Evolutionary conservation across 768 basidiomycete genomes (phyloP).

Genomic region (Saitozyma podzolica): DNA sequence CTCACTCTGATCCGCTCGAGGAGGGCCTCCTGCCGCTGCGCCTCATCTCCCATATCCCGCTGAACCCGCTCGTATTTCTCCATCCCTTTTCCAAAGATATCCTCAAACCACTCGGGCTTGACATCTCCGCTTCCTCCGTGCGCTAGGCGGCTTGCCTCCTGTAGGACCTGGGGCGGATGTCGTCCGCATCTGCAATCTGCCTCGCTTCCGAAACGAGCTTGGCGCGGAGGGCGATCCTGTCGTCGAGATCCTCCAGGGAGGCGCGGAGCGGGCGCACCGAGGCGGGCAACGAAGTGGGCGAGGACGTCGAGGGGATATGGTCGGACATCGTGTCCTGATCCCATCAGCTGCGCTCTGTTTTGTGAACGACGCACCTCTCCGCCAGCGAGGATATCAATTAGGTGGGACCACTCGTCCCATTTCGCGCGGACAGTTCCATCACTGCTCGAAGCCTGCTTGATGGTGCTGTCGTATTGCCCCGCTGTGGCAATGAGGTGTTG

Average conservation of each 20-base stretch:
- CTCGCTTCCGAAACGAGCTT: conserved; percentile 68
- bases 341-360: not conserved
- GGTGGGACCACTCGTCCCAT: conserved; percentile 83
- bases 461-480: conserved; percentile 67
- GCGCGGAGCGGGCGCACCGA: conserved; percentile 51
- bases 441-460: conserved; percentile 70
- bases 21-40: conserved; percentile 64
- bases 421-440: conserved; percentile 76
- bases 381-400: conserved; percentile 69
- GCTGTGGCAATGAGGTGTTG: conserved; percentile 69
- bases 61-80: conserved; percentile 74
- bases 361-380: conserved; percentile 57
- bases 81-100: conserved; percentile 73
- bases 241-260: conserved; percentile 76
- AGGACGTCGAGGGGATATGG: conserved; percentile 53
- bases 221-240: conserved; percentile 63
- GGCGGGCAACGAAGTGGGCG: conserved; percentile 28
- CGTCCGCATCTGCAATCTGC: conserved; percentile 65
- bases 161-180: conserved; percentile 71
- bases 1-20: conserved; percentile 70
- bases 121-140: conserved; percentile 60
- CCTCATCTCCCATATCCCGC: conserved; percentile 61
- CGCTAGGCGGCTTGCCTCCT: conserved; percentile 67
- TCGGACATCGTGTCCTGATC: conserved; percentile 34
- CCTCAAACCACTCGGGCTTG: conserved; percentile 83